These are phyloP conservation scores for Diversispora epigaea DNA, from an alignment of 192 early-diverging fungal genomes.

Conservation along the genomic window DNA sequence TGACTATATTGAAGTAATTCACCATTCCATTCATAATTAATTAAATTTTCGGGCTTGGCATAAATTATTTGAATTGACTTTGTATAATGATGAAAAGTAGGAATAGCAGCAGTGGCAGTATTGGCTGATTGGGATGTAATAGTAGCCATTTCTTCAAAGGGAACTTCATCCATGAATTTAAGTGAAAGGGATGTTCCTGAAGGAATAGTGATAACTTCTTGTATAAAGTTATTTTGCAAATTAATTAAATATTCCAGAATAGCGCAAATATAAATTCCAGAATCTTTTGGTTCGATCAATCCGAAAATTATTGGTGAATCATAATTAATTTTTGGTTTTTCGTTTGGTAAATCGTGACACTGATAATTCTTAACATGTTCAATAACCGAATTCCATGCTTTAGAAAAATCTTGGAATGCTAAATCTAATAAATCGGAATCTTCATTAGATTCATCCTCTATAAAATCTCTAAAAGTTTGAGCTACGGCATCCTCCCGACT, in stretches of 20 bases:
- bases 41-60: not conserved
- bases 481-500: constrained; percentile 8
- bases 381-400: constrained; percentile 27
- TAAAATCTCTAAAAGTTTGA: constrained; percentile 9
- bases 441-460: not conserved
- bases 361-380: constrained; percentile 20
- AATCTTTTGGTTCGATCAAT: not conserved
- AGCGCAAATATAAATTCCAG: constrained; percentile 13
- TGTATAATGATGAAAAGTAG: not conserved
- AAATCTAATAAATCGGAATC: not conserved
- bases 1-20: constrained; percentile 28
- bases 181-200: constrained; percentile 2
- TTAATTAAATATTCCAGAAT: constrained; percentile 22
- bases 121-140: not conserved
- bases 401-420: constrained; percentile 19
- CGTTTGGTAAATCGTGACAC: constrained; percentile 26
- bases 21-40: constrained; percentile 19
- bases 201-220: constrained; percentile 1
- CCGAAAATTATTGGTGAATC: constrained; percentile 6
- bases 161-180: not conserved
- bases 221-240: constrained; percentile 25
- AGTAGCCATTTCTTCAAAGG: not conserved
- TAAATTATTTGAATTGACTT: constrained; percentile 5
- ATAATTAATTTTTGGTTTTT: not conserved
- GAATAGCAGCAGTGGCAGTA: not conserved